These are phyloP conservation scores for Pleurotus giganteus DNA, from an alignment of 768 basidiomycete genomes.

Conservation along the genomic window DNA sequence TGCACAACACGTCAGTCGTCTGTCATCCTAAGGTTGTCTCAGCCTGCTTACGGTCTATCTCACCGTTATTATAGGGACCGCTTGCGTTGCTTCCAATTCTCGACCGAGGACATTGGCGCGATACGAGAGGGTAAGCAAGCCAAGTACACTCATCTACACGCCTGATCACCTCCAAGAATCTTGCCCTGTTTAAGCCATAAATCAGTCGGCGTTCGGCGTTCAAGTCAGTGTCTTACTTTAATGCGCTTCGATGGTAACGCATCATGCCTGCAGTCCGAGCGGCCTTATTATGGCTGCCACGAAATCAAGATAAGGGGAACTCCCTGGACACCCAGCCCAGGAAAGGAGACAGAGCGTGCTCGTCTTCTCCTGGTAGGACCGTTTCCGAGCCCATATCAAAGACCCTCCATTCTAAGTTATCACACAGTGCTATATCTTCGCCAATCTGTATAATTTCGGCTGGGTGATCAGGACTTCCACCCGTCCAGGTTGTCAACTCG, in stretches of 20 bases:
- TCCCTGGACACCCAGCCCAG: neutral
- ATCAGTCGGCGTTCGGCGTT: neutral
- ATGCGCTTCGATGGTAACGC: neutral
- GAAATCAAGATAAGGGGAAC: neutral
- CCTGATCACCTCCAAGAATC: neutral
- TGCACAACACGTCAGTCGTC: neutral
- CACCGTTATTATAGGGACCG: neutral
- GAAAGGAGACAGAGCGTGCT: neutral
- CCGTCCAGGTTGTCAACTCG: too few species aligned
- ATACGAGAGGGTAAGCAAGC: neutral
- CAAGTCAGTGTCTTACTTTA: too few species aligned
- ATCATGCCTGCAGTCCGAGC: neutral
- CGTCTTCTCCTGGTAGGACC: neutral
- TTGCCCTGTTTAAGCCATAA: neutral
- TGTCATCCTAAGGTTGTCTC: neutral
- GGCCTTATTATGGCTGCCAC: neutral
- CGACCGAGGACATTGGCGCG: neutral
- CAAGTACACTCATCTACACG: neutral
- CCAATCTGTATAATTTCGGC: too few species aligned
- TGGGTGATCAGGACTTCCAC: too few species aligned
- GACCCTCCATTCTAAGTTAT: too few species aligned
- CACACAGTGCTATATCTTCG: too few species aligned
- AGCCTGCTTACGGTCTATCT: neutral
- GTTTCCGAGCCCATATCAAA: neutral
- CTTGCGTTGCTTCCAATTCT: neutral